Evolutionary conservation across 2,329 filamentous ascomycete genomes (phyloP), one percentile per base, ranked within the genome.

Genomic region (Fonsecaea erecta): DNA sequence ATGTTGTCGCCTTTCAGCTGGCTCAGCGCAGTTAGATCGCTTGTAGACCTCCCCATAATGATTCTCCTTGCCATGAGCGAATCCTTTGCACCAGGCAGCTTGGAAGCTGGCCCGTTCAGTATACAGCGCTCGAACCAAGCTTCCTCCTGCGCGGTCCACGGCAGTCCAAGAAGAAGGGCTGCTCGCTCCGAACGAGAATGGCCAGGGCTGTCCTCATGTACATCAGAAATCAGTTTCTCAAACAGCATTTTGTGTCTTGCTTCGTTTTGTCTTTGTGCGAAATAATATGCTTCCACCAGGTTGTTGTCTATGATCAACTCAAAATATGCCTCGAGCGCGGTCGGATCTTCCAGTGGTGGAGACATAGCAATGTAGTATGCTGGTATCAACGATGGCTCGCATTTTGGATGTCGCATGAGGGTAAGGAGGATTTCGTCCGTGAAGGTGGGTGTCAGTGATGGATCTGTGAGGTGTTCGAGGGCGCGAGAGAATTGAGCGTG

Each of bases 401-500:
- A 80, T 54, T 83, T 79, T 48, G 82, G 79, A 40, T 87, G 82
- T 68, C 87, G 84, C 2, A 76, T 68, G 40, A 85, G 83, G 58
- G 91, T 86, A 3, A 95, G 84, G 70, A 95, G 83, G 59, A 96
- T 93, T 67, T 96, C 90, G 77, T 95, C 91, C 63, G 90, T 85
- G 73, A 95, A 96, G 60, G 92, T 92, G 8, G 68, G 70, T 21
- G 89, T 87, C 3, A 96, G 83, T 1, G 90, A 91, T 0, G 92
- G 92, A 72, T 95, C 89, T 3, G 91, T 88, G 14, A 96, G 85
- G 74, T 89, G 88, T 71, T 92, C 88, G 30, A 96, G 82, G 2
- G 92, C 91, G 68, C 81, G 78, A 84, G 90, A 65, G 64, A 64
- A 65, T 16, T 56, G 63, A 60, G 59, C 64, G 51, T 86, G 85